Evolutionary conservation across 129 eudicot species (phyloP), one percentile per base, ranked within the genome.

Genomic region (Helianthus tuberosus): DNA sequence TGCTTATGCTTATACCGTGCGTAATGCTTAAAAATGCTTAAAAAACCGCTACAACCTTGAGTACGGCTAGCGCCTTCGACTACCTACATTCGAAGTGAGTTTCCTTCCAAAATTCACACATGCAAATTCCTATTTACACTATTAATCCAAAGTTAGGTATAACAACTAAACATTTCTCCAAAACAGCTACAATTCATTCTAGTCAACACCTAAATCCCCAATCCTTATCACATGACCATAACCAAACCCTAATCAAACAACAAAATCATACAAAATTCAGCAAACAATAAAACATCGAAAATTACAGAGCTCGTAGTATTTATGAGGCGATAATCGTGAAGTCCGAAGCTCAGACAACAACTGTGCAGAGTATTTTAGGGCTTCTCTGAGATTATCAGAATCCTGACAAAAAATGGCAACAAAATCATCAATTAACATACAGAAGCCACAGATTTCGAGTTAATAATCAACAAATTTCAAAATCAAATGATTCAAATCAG

Each of bases 301-400:
- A 17, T 78, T 88, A 91, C 99, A 94, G 54, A 94, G 97, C 77
- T 91, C 97, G 73, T 86, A 94, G 83, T 94, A 94, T 77, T 86
- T 94, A 83, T 90, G 97, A 63, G 97, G 99, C 43, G 98, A 86
- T 64, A 94, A 91, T 43, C 87, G 81, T 7, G 97, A 94, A 61
- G 98, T 94, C 29, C 98, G 89, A 43, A 94, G 98, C 89, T 94
- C 98, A 52, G 98, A 94, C 64, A 94, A 58, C 89, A 94, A 79
- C 55, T 74, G 96, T 11, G 98, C 97, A 13, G 98, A 94, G 83
- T 80, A 94, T 59, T 88, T 94, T 52, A 94, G 93, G 48, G 97
- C 98, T 83, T 94, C 98, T 35, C 97, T 79, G 51, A 94, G 92
- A 86, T 91, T 94, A 72, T 94, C 80, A 20, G 88, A 53, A 71